Evolutionary conservation across 495 filamentous ascomycete species (phyloP), one percentile per base, ranked within the genome.

Genomic region (Evernia prunastri): DNA sequence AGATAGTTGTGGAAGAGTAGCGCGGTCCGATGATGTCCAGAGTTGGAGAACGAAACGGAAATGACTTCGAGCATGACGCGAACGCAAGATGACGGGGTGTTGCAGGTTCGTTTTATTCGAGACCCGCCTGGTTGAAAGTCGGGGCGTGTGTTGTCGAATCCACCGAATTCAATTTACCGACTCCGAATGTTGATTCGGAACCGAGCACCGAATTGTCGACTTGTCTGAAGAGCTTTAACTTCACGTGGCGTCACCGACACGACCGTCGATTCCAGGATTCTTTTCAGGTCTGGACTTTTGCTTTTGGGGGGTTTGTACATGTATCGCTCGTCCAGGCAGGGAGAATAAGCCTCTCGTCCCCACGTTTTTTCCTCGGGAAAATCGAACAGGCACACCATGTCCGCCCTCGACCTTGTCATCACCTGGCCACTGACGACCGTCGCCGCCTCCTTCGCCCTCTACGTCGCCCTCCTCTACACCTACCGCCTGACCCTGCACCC

Each of bases 401-500:
- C 17, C 17, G 40, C 39, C n/a, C 27, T 47, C 33, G 56, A 47
- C 31, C 15, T 49, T 9, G 1, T 61, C 43, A 5, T 58, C 33
- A 29, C 31, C 18, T 53, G 59, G 59, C 59, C 59, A 20, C n/a
- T 54, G 29, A 61, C 59, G 29, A 54, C 29, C 27, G 51, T 47
- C 13, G 61, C 51, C 20, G 17, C 29, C 29, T n/a, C 35, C 20
- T 61, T 18, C 8, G 9, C 11, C 37, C 35, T 61, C 47, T 66
- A 61, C 39, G 43, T 49, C 25, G n/a, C 60, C 37, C 42, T 59
- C 40, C 58, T 61, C 33, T 63, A 23, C 65, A 59, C 67, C 47
- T 72, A 74, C 65, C 73, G 73, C 18, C 67, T 75, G 18, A 68
- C 60, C 6, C 58, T 73, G 20, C 67, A 71, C 57, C 73, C 73